Evolutionary conservation across 1,284 basidiomycete genomes (phyloP).

Genomic region (Puccinia horiana): DNA sequence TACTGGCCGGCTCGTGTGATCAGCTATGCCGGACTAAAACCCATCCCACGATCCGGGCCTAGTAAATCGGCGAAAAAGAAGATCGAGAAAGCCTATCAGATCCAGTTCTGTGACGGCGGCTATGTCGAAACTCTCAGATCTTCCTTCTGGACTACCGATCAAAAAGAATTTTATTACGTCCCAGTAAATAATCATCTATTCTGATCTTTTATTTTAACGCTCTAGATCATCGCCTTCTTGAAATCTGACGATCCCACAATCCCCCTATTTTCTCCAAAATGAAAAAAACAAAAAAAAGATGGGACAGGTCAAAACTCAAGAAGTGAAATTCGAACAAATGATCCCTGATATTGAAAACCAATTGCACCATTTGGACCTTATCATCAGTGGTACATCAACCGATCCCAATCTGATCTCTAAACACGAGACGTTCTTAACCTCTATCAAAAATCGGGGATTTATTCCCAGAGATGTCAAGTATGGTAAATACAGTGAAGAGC

Average conservation of each 20-base stretch:
- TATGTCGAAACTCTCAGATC: constrained; percentile 9
- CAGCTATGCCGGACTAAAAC: constrained; percentile 24
- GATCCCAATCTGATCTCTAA: constrained; percentile 12
- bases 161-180: constrained; percentile 44
- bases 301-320: constrained; percentile 16
- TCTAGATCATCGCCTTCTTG: neutral
- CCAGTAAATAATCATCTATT: constrained; percentile 12
- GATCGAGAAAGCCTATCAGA: constrained; percentile 27
- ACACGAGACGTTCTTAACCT: constrained; percentile 23
- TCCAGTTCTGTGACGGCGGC: constrained; percentile 41
- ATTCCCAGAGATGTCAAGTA: constrained; percentile 44
- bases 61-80: neutral
- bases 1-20: constrained; percentile 40
- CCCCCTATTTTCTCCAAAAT: neutral
- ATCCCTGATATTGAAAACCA: constrained; percentile 15
- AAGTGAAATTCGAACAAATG: constrained; percentile 32
- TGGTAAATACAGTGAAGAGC: constrained; percentile 37
- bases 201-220: neutral
- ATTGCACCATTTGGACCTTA: constrained; percentile 27
- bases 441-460: neutral
- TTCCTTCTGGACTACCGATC: constrained; percentile 42
- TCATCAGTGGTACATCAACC: constrained; percentile 31
- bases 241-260: neutral
- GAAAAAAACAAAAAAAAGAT: constrained; percentile 1
- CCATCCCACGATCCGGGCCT: neutral